Base-by-base conservation (phyloP, 306 rosid species). In the Cucurbita moschata region DNA sequence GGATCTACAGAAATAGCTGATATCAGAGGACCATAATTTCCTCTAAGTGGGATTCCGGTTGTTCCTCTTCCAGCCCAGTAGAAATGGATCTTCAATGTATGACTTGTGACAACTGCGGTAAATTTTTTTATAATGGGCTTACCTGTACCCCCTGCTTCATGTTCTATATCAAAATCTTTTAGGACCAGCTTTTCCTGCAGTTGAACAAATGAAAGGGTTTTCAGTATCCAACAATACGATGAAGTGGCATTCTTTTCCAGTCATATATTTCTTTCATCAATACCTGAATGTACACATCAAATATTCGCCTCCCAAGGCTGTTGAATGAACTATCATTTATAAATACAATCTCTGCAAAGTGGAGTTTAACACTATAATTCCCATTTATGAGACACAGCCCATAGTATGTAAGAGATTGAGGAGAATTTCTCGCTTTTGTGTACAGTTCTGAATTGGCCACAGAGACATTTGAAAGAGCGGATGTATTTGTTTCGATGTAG, bases 31-130 rank as follows among this genome's bases (percentile, higher is more conserved):
- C 98, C 98, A 73, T 93, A 93, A 80, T 72, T 84, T 72, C 98
- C 97, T 86, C 98, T 84, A 30, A 77, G 70, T 16, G 98, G 98
- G 77, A 93, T 93, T 82, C 98, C 98, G n/a, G 97, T 93, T 46
- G 98, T 90, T 80, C 98, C 98, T 84, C 88, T 90, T 79, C 98
- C 98, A 75, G 96, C 92, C 90, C 96, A 93, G 59, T 90, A 88
- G 62, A 93, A 86, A 71, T 82, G 97, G 76, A 93, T 93, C 83
- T 87, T 93, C 72, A 93, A 77, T 19, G 98, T 86, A 77, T 82
- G 66, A 43, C 82, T 76, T 0, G 82, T 78, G 73, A 93, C 98
- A 43, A 37, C 47, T 3, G 82, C 87, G 63, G 80, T 87, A 52
- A 87, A 87, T 39, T 10, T 79, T 87, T 85, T 90, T 68, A 82